Base-by-base conservation (phyloP, 2,329 filamentous ascomycete species). In the Botrytis squamosa region DNA sequence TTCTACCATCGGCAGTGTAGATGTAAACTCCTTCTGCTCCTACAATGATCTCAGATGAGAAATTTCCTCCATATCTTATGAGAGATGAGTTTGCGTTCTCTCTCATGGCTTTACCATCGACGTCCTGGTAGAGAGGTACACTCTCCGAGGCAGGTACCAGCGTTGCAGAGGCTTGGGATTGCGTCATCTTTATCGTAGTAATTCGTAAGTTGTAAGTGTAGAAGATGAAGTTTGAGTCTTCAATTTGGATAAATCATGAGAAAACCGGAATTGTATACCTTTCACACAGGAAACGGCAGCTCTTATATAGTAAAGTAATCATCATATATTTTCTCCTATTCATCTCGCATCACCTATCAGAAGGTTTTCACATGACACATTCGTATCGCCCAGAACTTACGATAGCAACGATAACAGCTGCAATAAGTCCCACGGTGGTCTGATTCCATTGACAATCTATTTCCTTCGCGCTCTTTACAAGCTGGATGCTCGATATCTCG, bases 1-100 rank as follows among this genome's bases (percentile, higher is more conserved):
- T 80, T 22, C 83, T 82, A 29, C 83, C 83, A 4, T 79, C 75
- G 0, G 81, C 79, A 60, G 84, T 84, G 77, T 85, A 88, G 33
- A 89, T 75, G 38, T 76, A 78, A 52, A 77, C 63, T 2, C 77
- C 78, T 40, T 74, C 73, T 4, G 78, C 77, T 14, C 74, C 70
- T 25, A 74, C 62, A 22, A 80, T 78, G 25, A 80, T 62, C 22
- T 68, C 60, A 25, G 77, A 74, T 16, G 73, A 75, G 74, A 80
- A 78, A 6, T 44, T 75, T 6, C 76, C 76, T 29, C 77, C 77
- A 38, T 63, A 78, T 49, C 77, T 74, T 65, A 76, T 75, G 25
- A 78, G 71, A 18, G 59, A 75, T n/a, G 69, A 71, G 33, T 60
- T 73, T 57, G 67, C 73, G 20, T 70, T 62, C 59, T 72, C 55